Base-by-base conservation (phyloP, 179 eudicot species). In the Dionaea muscipula region DNA sequence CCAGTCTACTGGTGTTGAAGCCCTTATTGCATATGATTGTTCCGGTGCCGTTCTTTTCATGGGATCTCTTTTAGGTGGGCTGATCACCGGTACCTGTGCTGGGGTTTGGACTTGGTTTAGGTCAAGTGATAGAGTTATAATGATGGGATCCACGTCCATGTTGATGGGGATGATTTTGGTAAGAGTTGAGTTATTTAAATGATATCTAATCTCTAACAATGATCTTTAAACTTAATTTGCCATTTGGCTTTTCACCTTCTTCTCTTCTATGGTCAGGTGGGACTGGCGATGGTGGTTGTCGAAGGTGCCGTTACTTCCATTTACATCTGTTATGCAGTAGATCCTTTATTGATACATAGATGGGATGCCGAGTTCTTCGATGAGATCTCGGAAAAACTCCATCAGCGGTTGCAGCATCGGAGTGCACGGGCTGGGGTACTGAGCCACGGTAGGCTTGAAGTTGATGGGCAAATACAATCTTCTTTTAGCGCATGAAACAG, bases 161-260 rank as follows among this genome's bases (percentile, higher is more conserved):
- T 68, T 91, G 61, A 91, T 91, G 94, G 98, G 98, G 53, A 82
- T 84, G 95, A 77, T 91, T 59, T 67, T 91, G 93, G 98, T 91
- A 66, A 75, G 77, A 59, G 38, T 8, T n/a, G n/a, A n/a, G n/a
- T n/a, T n/a, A n/a, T n/a, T n/a, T n/a, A n/a, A n/a, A n/a, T n/a
- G n/a, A n/a, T n/a, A n/a, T n/a, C n/a, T n/a, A n/a, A n/a, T n/a
- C n/a, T n/a, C n/a, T n/a, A n/a, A n/a, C n/a, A n/a, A n/a, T n/a
- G n/a, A n/a, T n/a, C n/a, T n/a, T n/a, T n/a, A n/a, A n/a, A n/a
- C n/a, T n/a, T n/a, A n/a, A n/a, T n/a, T n/a, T n/a, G n/a, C n/a
- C n/a, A n/a, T n/a, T n/a, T n/a, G n/a, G n/a, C n/a, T n/a, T 31
- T 31, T 31, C 8, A 56, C 36, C 16, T 25, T 19, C 48, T 47